A percentile compares a stretch with the other conserved stretches of the same genome.
Conservation (phyloP, 768 basidiomycete genomes). For the Pulveroboletus sp. region DNA sequence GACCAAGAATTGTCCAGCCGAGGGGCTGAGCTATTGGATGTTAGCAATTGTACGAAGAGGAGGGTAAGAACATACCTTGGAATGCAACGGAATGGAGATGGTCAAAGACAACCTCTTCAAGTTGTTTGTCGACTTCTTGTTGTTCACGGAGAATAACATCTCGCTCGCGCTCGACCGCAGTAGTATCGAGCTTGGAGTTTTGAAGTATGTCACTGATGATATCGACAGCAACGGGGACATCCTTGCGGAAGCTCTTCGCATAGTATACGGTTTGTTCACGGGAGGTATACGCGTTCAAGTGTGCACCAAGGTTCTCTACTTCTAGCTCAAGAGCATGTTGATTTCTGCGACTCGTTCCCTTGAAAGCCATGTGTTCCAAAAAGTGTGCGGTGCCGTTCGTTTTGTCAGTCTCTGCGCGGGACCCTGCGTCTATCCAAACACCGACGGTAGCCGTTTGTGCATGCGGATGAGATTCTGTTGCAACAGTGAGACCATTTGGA, state of each 20-base stretch:
- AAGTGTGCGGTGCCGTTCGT: constrained; percentile 98
- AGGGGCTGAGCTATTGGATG: constrained; percentile 75
- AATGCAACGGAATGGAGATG: constrained; percentile 96
- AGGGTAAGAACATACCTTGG: constrained; percentile 57
- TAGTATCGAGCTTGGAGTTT: constrained; percentile 87
- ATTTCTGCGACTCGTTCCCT: constrained; percentile 85
- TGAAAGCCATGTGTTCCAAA: constrained; percentile 98
- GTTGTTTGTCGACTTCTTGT: constrained; percentile 98
- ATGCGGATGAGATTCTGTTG: constrained; percentile 86
- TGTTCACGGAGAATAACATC: constrained; percentile 97
- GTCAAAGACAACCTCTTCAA: constrained; percentile 98
- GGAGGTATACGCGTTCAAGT: constrained; percentile 97
- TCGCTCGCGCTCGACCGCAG: constrained; percentile 91
- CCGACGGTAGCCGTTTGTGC: constrained; percentile 98
- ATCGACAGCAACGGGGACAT: constrained; percentile 86
- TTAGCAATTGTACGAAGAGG: constrained; percentile 8
- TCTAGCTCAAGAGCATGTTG: constrained; percentile 93
- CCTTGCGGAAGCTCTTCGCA: constrained; percentile 97
- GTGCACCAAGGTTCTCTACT: constrained; percentile 96
- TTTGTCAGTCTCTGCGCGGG: constrained; percentile 91
- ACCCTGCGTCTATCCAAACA: constrained; percentile 98
- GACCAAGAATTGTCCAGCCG: constrained; percentile 96
- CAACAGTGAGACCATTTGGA: constrained; percentile 92
- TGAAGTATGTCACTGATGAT: constrained; percentile 98
- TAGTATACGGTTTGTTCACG: constrained; percentile 99